These are phyloP conservation scores for Coniella lustricola DNA, from an alignment of 2,329 filamentous ascomycete species.

Conservation along the genomic window DNA sequence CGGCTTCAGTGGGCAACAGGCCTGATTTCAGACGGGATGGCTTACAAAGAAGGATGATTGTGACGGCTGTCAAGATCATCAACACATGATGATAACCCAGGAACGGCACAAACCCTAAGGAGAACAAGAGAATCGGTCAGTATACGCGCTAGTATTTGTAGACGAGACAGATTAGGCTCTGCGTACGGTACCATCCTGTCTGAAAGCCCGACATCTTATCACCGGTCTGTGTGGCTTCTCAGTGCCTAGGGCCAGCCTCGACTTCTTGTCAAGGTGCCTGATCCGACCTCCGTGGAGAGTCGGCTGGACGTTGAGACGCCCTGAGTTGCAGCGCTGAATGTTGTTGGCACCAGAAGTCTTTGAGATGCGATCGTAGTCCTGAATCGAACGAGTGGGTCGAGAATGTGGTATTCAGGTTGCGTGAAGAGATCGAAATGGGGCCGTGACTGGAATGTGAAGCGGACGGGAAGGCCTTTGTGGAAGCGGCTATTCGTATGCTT, in stretches of 20 bases:
- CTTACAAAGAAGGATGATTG: constrained; percentile 93
- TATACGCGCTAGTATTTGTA: not conserved
- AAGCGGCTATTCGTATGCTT: not conserved
- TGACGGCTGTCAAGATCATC: constrained; percentile 91
- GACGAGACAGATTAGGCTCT: not conserved
- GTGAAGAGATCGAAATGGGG: too few species aligned
- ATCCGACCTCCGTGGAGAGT: constrained; percentile 16
- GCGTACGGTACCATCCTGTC: constrained; percentile 45
- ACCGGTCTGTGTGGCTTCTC: not conserved
- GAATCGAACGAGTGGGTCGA: not conserved
- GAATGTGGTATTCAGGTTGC: too few species aligned
- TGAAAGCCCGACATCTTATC: constrained; percentile 27
- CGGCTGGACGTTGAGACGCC: constrained; percentile 15
- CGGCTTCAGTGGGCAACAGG: not conserved
- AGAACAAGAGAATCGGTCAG: not conserved
- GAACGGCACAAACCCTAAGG: constrained; percentile 57
- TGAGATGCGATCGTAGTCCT: not conserved
- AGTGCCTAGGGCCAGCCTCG: not conserved
- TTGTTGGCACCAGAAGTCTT: not conserved
- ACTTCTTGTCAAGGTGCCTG: constrained; percentile 4
- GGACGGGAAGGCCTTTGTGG: not conserved
- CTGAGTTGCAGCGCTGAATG: constrained; percentile 8
- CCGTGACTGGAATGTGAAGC: too few species aligned
- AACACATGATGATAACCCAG: constrained; percentile 77
- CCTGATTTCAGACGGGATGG: not conserved